Base-by-base conservation (phyloP, 768 basidiomycete genomes). In the Dendrothele bispora region DNA sequence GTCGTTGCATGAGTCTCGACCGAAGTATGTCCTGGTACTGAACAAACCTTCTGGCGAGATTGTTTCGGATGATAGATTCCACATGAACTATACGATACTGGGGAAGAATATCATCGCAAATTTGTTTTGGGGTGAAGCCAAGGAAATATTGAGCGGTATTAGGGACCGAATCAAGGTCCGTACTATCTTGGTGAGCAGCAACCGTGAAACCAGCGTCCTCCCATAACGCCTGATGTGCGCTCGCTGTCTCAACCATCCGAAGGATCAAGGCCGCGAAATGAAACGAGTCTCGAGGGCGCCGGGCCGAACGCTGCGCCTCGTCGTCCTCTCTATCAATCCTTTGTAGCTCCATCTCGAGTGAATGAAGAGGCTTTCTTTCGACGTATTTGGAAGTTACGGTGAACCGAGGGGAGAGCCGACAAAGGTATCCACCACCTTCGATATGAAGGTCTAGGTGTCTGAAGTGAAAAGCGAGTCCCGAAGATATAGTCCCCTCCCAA, bases 31-130 rank as follows among this genome's bases (percentile, higher is more conserved):
- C 34, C 17, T 27, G 40, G 30, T 29, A 28, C 7, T 20, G 21
- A 10, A 20, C 10, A 25, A 42, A 49, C n/a, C 22, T 28, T 25
- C 7, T 28, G n/a, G 32, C 17, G 10, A 43, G 29, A 18, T 49
- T 34, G 17, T 36, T 49, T 8, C 48, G 41, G 26, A 43, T 32
- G 48, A 49, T 43, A 17, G 48, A 49, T 49, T 43, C 48, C 17
- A 49, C 41, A 32, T 49, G 41, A 25, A 49, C 40, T 18, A 49
- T 30, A 7, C 48, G 48, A 36, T 49, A 49, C 6, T 37, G 40
- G 10, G 48, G 30, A 27, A 49, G 48, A 18, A 49, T 43, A 14
- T 49, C 32, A 21, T 35, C 20, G 29, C 48, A 49, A 35, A 49
- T 49, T 35, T 49, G 48, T 36, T 26, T 28, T 11, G 48, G 48